Conservation (phyloP, 305 asterid species). For the Striga hermonthica region DNA sequence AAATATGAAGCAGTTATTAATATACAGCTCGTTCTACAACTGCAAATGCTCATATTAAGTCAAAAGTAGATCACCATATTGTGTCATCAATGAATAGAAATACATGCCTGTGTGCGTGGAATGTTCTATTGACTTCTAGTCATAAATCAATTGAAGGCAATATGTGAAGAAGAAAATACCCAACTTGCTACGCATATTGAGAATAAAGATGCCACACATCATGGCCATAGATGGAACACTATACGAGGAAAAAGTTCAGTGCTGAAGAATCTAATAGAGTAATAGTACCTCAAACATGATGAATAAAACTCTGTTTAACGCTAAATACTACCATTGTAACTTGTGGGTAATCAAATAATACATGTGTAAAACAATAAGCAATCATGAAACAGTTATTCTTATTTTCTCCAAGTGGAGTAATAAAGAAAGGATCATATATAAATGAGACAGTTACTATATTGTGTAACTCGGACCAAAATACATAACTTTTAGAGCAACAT, state of each 20-base stretch:
- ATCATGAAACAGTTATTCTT: not conserved
- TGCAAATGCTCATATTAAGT: slow-evolving; percentile 1
- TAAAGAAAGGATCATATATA: slow-evolving; percentile 4
- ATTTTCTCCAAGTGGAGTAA: not conserved
- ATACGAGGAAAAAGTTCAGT: too few relatives aligned
- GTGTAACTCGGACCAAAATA: slow-evolving; percentile 87
- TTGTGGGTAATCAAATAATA: slow-evolving; percentile 4
- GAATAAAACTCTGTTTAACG: slow-evolving; percentile 4
- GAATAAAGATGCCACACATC: not conserved
- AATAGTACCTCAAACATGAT: slow-evolving; percentile 7
- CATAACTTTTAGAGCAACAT: slow-evolving; percentile 78
- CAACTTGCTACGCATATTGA: slow-evolving; percentile 19
- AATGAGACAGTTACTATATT: slow-evolving; percentile 22
- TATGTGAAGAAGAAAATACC: not conserved
- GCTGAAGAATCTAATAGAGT: too few relatives aligned
- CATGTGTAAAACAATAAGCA: not conserved
- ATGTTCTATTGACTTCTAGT: not conserved
- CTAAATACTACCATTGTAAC: slow-evolving; percentile 5
- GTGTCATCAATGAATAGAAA: slow-evolving; percentile 10
- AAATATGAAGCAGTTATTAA: slow-evolving; percentile 10
- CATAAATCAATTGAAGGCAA: not conserved
- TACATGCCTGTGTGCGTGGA: slow-evolving; percentile 2
- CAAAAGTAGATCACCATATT: slow-evolving; percentile 3
- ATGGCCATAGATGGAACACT: not conserved
- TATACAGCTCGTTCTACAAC: slow-evolving; percentile 1